Evolutionary conservation across 1,284 basidiomycete genomes (phyloP), one percentile per base, ranked within the genome.

Genomic region (Uromyces viciae-fabae): DNA sequence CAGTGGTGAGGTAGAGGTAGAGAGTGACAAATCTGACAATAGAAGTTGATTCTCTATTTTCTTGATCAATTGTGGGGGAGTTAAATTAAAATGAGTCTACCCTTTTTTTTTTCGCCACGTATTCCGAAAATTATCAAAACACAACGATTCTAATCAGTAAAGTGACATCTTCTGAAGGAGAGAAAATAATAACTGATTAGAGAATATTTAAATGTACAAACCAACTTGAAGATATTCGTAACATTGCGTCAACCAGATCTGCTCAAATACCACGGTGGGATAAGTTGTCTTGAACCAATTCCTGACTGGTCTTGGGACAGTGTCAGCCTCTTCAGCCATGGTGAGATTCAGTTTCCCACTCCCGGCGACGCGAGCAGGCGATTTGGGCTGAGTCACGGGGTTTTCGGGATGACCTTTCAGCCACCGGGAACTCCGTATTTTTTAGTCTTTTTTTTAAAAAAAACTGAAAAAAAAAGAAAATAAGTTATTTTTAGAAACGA

Each of bases 31-130:
- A 75, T 83, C 82, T 14, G 83, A 84, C 38, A 82, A 79, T n/a
- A 84, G 72, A 11, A 84, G 81, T 75, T 84, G 83, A 22, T 69
- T 73, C 54, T 84, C 83, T 46, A 84, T 81, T 8, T 75, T 66
- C 58, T 84, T 83, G 80, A 83, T 84, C 46, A 84, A 68, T 8
- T 78, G 79, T 1, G 69, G 42, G 17, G 71, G 71, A 0, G 71
- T 81, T 19, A 79, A 46, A 0, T 56, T 28, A 0, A 81, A 76
- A 46, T 49, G n/a, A 22, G 75, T 75, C 31, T 83, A 66, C 66
- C 40, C 58, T 64, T 43, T 60, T 75, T 75, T 46, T 62, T 15
- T 62, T 62, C 11, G 9, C 25, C 14, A 22, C 31, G 19, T 62
- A 14, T 17, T 62, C 25, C 11, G 19, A 14, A 14, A 62, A 62